These are phyloP conservation scores for Pythium vanterpoolii DNA, from an alignment of 352 stramenopile species.

Conservation along the genomic window DNA sequence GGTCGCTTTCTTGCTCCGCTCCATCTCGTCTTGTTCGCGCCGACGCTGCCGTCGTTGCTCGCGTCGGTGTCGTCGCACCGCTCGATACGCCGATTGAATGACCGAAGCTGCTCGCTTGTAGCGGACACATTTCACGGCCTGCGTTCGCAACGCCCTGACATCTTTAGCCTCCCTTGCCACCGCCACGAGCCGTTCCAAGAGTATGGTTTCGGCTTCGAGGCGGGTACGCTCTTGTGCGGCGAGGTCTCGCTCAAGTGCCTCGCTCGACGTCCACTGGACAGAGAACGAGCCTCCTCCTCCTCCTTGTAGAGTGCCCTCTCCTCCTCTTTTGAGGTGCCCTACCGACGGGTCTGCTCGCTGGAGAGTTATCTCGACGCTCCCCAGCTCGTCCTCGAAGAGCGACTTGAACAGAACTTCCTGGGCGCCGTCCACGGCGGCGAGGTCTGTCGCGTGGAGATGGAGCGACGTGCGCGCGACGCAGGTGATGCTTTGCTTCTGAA, in stretches of 20 bases:
- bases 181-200: constrained; percentile 33
- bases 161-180: constrained; percentile 23
- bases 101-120: constrained; percentile 27
- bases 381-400: constrained; percentile 27
- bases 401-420: constrained; percentile 50
- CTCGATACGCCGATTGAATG: constrained; percentile 37
- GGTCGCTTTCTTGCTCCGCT: constrained; percentile 31
- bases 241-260: constrained; percentile 45
- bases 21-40: constrained; percentile 24
- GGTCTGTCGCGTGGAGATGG: constrained; percentile 31
- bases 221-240: constrained; percentile 33
- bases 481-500: constrained; percentile 20
- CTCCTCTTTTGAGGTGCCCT: too few species aligned
- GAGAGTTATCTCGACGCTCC: constrained; percentile 40
- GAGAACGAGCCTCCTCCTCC: constrained; percentile 29
- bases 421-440: constrained; percentile 33
- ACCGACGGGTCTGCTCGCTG: background rate
- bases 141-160: constrained; percentile 20
- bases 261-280: constrained; percentile 55
- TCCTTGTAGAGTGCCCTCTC: background rate
- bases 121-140: constrained; percentile 23
- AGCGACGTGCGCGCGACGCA: constrained; percentile 34
- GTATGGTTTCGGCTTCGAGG: constrained; percentile 30
- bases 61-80: constrained; percentile 6
- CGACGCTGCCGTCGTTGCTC: constrained; percentile 17